Conservation (phyloP, 169 alveolate genomes). For the Plasmodium inui region DNA sequence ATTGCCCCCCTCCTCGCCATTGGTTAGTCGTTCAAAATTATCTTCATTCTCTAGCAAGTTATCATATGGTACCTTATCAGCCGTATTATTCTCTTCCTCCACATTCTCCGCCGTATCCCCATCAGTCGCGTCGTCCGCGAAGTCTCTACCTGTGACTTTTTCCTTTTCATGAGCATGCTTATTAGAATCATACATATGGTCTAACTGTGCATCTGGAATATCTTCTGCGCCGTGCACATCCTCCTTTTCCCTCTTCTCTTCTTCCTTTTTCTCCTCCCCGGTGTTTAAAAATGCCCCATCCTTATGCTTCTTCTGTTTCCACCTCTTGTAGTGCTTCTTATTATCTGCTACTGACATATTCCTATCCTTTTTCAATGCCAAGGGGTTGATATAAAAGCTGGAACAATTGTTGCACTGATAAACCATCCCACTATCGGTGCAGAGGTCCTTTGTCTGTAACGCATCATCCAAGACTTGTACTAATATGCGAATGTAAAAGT, state of each 20-base stretch:
- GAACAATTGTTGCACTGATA: slow-evolving; percentile 89
- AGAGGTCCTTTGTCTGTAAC: slow-evolving; percentile 88
- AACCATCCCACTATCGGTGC: slow-evolving; percentile 88
- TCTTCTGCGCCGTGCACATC: background rate
- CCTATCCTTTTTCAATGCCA: slow-evolving; percentile 79
- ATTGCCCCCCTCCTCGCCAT: background rate
- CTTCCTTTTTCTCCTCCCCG: background rate
- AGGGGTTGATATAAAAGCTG: slow-evolving; percentile 81
- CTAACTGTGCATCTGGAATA: background rate
- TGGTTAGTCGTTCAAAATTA: background rate
- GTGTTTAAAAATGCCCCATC: background rate
- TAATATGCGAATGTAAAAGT: slow-evolving; percentile 94
- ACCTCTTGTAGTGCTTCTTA: background rate
- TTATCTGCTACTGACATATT: slow-evolving; percentile 1
- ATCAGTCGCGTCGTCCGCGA: slow-evolving; percentile 3
- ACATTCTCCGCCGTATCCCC: background rate
- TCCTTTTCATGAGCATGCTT: background rate
- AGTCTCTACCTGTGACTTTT: background rate
- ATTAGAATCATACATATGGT: background rate
- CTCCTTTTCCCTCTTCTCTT: background rate
- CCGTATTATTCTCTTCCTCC: background rate
- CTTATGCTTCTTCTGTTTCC: slow-evolving; percentile 10
- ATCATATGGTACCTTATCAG: background rate
- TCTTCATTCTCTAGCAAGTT: background rate
- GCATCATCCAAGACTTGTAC: slow-evolving; percentile 90